Evolutionary conservation across 1,284 basidiomycete species (phyloP).

Genomic region (Ganoderma meredithae): DNA sequence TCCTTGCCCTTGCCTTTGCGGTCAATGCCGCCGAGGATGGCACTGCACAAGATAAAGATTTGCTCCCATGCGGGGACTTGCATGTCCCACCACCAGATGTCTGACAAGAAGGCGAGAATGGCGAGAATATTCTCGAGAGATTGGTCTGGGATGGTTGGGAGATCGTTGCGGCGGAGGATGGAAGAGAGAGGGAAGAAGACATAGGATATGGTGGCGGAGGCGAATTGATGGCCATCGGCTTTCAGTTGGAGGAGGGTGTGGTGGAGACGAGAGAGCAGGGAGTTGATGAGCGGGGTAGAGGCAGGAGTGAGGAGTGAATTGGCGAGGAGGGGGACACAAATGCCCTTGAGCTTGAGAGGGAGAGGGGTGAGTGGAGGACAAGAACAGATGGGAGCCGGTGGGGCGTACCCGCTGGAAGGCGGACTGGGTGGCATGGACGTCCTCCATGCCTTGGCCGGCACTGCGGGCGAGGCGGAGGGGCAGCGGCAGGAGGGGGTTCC

Average conservation of each 20-base stretch:
- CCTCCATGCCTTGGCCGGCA: conserved; percentile 12
- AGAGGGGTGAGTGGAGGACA: conserved; percentile 1
- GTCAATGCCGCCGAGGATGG: conserved; percentile 70
- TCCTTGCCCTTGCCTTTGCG: conserved; percentile 66
- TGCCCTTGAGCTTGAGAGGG: conserved; percentile 69
- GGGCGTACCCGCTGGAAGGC: conserved; percentile 46
- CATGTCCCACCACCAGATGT: conserved; percentile 81
- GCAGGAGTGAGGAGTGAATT: conserved; percentile 65
- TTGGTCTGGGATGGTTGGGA: conserved; percentile 76
- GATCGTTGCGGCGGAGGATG: conserved; percentile 77
- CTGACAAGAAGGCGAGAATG: conserved; percentile 67
- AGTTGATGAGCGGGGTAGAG: conserved; percentile 55
- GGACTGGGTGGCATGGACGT: conserved; percentile 30
- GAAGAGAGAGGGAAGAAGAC: conserved; percentile 87
- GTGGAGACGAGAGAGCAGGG: conserved; percentile 62
- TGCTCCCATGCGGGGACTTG: conserved; percentile 80
- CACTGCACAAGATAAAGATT: conserved; percentile 80
- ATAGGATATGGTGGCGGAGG: conserved; percentile 79
- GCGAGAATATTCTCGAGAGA: conserved; percentile 78
- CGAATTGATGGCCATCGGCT: conserved; percentile 50
- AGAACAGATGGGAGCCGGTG: background rate
- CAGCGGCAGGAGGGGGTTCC: background rate
- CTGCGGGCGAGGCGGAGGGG: background rate
- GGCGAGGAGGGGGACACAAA: conserved; percentile 82
- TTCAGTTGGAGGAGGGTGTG: conserved; percentile 54